phyloP scores from a whole-genome alignment of 805 yeast species.

The Debaryomyces tyrocola region DNA sequence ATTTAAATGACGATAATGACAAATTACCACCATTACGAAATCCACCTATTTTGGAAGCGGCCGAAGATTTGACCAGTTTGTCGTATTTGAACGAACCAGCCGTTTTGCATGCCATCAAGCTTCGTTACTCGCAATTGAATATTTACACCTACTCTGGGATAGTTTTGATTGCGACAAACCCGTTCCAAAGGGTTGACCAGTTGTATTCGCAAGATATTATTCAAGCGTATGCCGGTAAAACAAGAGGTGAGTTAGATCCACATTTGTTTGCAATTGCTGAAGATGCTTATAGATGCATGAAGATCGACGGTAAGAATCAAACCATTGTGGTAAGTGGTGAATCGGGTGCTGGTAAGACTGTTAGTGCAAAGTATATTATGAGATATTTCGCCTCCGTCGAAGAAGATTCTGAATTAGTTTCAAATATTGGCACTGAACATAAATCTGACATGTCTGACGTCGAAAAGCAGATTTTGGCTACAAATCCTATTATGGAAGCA shows the following conservation, averaged over 20 bases:
- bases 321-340: conserved; percentile 97
- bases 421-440: conserved; percentile 34
- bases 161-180: conserved; percentile 93
- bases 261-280: conserved; percentile 97
- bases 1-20: conserved; percentile 51
- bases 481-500: conserved; percentile 96
- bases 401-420: conserved; percentile 35
- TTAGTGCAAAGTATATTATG: conserved; percentile 95
- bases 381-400: conserved; percentile 96
- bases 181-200: conserved; percentile 90
- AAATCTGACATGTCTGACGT: conserved; percentile 78
- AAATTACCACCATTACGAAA: conserved; percentile 81
- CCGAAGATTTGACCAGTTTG: conserved; percentile 89
- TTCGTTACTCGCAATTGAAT: conserved; percentile 84
- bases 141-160: conserved; percentile 97
- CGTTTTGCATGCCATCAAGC: conserved; percentile 87
- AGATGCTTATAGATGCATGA: conserved; percentile 95
- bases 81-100: conserved; percentile 96
- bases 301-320: conserved; percentile 79
- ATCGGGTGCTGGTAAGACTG: conserved; percentile 98
- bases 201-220: conserved; percentile 89
- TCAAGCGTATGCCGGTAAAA: conserved; percentile 90
- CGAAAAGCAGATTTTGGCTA: conserved; percentile 92
- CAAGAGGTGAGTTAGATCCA: conserved; percentile 94
- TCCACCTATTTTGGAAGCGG: conserved; percentile 89